A percentile compares a stretch with the other conserved stretches of the same genome.
Conservation (phyloP, 2,329 filamentous ascomycete species). For the Knoxdaviesia proteae region DNA sequence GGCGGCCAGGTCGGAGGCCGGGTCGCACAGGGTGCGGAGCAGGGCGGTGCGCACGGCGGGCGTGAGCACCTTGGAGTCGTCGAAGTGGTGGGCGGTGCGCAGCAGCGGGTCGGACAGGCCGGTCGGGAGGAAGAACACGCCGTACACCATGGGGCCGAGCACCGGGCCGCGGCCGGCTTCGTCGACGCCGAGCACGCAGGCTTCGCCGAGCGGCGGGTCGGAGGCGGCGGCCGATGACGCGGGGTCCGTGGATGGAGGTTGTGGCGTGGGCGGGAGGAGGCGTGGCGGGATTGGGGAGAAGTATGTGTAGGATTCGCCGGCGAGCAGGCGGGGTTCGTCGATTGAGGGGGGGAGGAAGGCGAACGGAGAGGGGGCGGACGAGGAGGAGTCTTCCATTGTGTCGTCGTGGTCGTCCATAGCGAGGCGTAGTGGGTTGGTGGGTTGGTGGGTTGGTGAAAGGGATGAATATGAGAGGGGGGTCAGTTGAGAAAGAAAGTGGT, state of each 20-base stretch:
- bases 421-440: background rate
- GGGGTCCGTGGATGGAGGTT: conserved; percentile 10
- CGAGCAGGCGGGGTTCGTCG: conserved; percentile 30
- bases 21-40: conserved; percentile 48
- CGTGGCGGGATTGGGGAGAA: conserved; percentile 45
- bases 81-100: conserved; percentile 62
- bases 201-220: conserved; percentile 13
- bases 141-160: conserved; percentile 62
- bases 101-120: conserved; percentile 52
- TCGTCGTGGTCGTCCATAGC: conserved; percentile 5
- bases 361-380: conserved; percentile 5
- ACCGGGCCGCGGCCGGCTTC: conserved; percentile 88
- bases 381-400: background rate
- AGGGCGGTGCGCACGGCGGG: conserved; percentile 56
- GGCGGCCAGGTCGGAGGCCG: conserved; percentile 23
- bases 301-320: conserved; percentile 49
- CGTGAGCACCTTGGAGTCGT: conserved; percentile 86
- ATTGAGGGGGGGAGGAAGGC: conserved; percentile 52
- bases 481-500: conserved; percentile 5
- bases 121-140: conserved; percentile 54
- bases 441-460: background rate
- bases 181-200: conserved; percentile 73
- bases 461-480: conserved; percentile 10
- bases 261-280: conserved; percentile 23
- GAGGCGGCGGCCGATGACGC: conserved; percentile 5